These are phyloP conservation scores for Pulicaria dysenterica DNA, from an alignment of 129 eudicot species.

Conservation along the genomic window DNA sequence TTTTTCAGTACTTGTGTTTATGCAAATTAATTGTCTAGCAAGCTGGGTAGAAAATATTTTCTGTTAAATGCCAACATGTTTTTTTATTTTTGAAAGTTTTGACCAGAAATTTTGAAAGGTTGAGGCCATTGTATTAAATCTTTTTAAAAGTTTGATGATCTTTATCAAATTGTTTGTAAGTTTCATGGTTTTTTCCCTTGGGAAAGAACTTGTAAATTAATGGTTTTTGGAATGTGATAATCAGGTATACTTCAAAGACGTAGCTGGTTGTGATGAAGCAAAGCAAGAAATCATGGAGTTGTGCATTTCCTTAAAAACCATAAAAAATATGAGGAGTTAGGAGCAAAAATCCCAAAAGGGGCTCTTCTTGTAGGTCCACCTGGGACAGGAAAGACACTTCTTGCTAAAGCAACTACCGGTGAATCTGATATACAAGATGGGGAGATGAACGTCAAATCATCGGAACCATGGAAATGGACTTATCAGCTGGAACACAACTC, in stretches of 20 bases:
- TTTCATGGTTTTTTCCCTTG: not conserved
- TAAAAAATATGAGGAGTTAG: slow-evolving; percentile 70
- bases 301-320: slow-evolving; percentile 76
- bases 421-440: slow-evolving; percentile 83
- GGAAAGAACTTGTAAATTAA: not conserved
- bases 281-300: slow-evolving; percentile 86
- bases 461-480: no score
- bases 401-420: slow-evolving; percentile 89
- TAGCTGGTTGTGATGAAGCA: slow-evolving; percentile 89
- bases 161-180: not conserved
- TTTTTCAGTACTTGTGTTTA: no score
- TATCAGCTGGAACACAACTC: no score
- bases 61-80: not conserved
- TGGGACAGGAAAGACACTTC: slow-evolving; percentile 86
- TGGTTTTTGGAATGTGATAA: slow-evolving; percentile 4
- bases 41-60: slow-evolving; percentile 10
- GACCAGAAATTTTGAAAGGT: not conserved
- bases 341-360: slow-evolving; percentile 89
- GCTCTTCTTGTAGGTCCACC: slow-evolving; percentile 93
- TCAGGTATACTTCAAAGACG: slow-evolving; percentile 81
- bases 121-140: not conserved
- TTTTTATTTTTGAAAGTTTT: not conserved
- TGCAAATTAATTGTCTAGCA: not conserved
- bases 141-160: not conserved
- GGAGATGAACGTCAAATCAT: no score